Evolutionary conservation across 164 flowering plant genomes (phyloP).

Genomic region (Macadamia tetraphylla): DNA sequence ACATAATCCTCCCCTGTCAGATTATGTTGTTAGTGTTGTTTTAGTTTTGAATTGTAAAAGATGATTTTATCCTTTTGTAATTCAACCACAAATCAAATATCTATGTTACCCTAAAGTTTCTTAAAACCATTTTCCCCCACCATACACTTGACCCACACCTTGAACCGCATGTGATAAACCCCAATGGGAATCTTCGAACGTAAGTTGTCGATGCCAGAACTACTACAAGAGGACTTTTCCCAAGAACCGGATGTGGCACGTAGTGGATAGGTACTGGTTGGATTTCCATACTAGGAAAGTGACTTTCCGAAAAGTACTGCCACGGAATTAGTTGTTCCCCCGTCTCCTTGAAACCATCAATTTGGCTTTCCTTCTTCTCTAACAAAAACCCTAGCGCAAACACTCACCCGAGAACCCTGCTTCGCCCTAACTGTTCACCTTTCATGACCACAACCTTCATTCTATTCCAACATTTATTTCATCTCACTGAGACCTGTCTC

Average conservation of each 20-base stretch:
- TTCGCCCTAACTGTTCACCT: no score
- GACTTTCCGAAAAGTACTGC: conserved; percentile 34
- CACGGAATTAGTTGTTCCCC: conserved; percentile 19
- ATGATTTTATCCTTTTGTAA: no score
- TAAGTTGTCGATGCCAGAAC: conserved; percentile 34
- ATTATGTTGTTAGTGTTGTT: no score
- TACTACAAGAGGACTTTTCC: conserved; percentile 31
- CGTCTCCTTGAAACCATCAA: conserved; percentile 15
- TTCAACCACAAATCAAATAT: no score
- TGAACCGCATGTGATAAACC: conserved; percentile 27
- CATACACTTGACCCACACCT: conserved; percentile 36
- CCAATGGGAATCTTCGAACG: conserved; percentile 34
- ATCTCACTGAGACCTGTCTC: no score
- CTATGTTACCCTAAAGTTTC: no score
- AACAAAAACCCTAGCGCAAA: no score
- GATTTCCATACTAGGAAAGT: conserved; percentile 26
- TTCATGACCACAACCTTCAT: no score
- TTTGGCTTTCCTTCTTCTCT: conserved; percentile 15
- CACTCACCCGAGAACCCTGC: no score
- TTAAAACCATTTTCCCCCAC: conserved; percentile 18
- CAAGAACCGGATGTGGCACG: conserved; percentile 34
- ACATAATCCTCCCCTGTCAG: no score
- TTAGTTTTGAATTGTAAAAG: no score
- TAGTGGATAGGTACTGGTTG: conserved; percentile 60
- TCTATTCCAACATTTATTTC: no score